Evolutionary conservation across 1,284 basidiomycete species (phyloP).

Genomic region (Pascua guehoae): DNA sequence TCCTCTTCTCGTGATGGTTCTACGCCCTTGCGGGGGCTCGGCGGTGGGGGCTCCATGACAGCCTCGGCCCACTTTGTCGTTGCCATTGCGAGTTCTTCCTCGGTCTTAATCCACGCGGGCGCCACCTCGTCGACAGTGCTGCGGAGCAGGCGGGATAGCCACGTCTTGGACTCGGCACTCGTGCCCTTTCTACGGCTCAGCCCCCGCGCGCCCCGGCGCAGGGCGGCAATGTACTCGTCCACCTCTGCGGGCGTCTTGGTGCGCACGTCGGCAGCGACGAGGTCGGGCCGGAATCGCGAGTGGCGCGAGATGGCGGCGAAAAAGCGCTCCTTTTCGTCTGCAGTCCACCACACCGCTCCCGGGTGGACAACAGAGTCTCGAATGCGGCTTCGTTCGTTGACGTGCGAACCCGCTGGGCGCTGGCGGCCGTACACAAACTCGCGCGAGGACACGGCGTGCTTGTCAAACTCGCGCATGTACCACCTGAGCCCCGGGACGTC

Average conservation of each 20-base stretch:
- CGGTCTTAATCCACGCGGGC: slow-evolving; percentile 58
- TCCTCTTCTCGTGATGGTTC: too few relatives aligned
- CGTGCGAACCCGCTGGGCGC: too few relatives aligned
- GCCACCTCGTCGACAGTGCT: slow-evolving; percentile 55
- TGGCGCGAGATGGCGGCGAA: slow-evolving; percentile 63
- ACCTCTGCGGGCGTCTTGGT: slow-evolving; percentile 64
- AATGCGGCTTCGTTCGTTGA: too few relatives aligned
- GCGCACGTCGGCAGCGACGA: slow-evolving; percentile 60
- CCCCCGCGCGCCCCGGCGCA: slow-evolving; percentile 36
- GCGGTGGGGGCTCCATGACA: too few relatives aligned
- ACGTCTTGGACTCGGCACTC: slow-evolving; percentile 33
- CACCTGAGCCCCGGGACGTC: background rate
- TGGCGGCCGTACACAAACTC: background rate
- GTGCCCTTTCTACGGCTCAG: slow-evolving; percentile 18
- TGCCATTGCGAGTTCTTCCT: slow-evolving; percentile 57
- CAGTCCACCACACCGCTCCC: slow-evolving; percentile 57
- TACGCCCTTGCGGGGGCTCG: too few relatives aligned
- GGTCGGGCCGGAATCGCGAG: slow-evolving; percentile 67
- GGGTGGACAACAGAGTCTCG: background rate
- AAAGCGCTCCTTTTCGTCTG: slow-evolving; percentile 63
- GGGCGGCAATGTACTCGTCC: slow-evolving; percentile 57
- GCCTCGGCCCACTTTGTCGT: too few relatives aligned
- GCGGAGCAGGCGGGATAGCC: slow-evolving; percentile 18
- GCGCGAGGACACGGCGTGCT: background rate
- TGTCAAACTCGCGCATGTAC: slow-evolving; percentile 9